Evolutionary conservation across 2,329 filamentous ascomycete species (phyloP).

Genomic region (Penicillium sp.): DNA sequence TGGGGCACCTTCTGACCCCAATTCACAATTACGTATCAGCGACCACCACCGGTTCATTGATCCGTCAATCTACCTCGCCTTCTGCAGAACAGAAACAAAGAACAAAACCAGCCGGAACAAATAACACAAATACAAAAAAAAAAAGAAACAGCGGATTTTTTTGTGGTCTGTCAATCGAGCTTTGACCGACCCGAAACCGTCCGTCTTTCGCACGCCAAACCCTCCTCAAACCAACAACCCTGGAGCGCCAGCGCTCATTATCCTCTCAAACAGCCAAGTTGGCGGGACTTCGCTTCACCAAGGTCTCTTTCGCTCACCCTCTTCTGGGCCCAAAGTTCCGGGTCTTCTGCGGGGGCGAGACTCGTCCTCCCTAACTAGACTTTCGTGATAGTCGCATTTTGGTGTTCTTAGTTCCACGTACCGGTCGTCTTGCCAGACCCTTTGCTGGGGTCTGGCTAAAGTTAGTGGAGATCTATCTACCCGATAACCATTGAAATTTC

Average conservation of each 20-base stretch:
- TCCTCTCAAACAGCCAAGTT: conserved; percentile 71
- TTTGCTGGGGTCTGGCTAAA: conserved; percentile 41
- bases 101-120: background rate
- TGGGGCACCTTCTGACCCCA: background rate
- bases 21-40: background rate
- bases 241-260: conserved; percentile 40
- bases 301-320: conserved; percentile 75
- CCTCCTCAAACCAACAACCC: conserved; percentile 23
- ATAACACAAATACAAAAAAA: background rate
- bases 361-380: conserved; percentile 92
- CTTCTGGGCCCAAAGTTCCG: conserved; percentile 87
- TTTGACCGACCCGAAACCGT: conserved; percentile 19
- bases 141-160: background rate
- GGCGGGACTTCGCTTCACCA: conserved; percentile 73
- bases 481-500: conserved; percentile 20
- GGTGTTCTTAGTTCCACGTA: conserved; percentile 30
- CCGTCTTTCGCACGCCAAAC: conserved; percentile 5
- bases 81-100: background rate
- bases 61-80: background rate
- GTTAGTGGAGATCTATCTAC: conserved; percentile 30
- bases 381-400: conserved; percentile 20
- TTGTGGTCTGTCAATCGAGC: background rate
- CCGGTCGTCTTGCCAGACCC: conserved; percentile 38
- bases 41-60: background rate
- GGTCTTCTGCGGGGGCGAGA: conserved; percentile 95